Percentiles rank a stretch among this genome's conserved stretches.
These are phyloP conservation scores for Leishmania tarentolae DNA, from an alignment of 208 protist genomes.

Conservation along the genomic window DNA sequence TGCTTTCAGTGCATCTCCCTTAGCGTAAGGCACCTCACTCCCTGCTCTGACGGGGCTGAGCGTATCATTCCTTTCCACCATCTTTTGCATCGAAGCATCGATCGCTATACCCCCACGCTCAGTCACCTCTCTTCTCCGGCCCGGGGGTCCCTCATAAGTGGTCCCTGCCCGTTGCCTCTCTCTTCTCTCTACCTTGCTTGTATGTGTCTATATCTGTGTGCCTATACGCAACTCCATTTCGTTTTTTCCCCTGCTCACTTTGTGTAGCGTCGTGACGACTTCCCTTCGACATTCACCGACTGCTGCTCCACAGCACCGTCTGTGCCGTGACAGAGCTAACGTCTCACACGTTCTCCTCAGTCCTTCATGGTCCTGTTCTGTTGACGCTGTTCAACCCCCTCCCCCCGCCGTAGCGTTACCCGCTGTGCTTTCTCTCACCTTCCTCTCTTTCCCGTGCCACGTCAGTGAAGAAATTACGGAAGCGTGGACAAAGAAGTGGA, in stretches of 20 bases:
- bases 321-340: neutral
- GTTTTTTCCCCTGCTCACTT: neutral
- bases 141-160: neutral
- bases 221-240: neutral
- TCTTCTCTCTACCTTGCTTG: neutral
- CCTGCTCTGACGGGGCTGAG: no score
- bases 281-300: neutral
- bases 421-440: neutral
- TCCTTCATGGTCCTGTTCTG: neutral
- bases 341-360: neutral
- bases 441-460: neutral
- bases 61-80: neutral
- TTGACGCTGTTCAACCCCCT: neutral
- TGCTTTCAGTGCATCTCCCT: neutral
- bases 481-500: neutral
- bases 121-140: neutral
- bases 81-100: neutral
- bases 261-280: neutral
- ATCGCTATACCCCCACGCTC: neutral
- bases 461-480: neutral
- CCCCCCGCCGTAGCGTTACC: neutral
- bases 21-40: neutral
- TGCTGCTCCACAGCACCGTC: neutral
- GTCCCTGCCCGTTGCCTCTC: neutral
- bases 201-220: neutral